Percentiles rank a stretch among this genome's conserved stretches.
phyloP scores from a whole-genome alignment of 495 filamentous ascomycete species.

The Parachaetomium inaequale region DNA sequence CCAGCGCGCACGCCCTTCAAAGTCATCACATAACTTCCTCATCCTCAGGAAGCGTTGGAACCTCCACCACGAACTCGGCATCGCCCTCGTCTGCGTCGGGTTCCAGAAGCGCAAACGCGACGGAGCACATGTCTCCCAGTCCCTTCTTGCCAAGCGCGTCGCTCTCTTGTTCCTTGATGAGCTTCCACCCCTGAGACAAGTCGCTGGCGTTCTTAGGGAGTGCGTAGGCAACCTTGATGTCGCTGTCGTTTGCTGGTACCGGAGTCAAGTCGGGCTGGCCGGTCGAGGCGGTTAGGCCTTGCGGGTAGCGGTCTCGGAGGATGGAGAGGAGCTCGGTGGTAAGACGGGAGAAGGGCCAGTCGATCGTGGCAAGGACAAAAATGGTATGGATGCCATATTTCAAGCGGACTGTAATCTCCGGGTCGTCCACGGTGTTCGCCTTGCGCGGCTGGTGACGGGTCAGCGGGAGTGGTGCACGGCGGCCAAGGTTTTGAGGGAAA shows the following conservation, averaged over 20 bases:
- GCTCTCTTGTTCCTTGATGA: conserved; percentile 30
- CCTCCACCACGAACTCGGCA: conserved; percentile 60
- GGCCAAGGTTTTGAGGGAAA: too few relatives aligned
- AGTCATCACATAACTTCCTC: conserved; percentile 18
- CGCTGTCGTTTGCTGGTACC: conserved; percentile 36
- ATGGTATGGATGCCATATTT: conserved; percentile 78
- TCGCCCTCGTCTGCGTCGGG: conserved; percentile 48
- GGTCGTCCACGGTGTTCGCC: conserved; percentile 27
- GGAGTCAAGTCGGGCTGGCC: conserved; percentile 23
- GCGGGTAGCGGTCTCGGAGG: conserved; percentile 46
- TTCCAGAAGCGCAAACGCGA: conserved; percentile 66
- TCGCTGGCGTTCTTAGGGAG: conserved; percentile 35
- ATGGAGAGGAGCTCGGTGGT: conserved; percentile 62
- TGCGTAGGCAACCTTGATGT: conserved; percentile 42
- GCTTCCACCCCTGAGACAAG: conserved; percentile 40
- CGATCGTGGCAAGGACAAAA: conserved; percentile 63
- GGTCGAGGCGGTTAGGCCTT: conserved; percentile 38
- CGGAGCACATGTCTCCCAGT: conserved; percentile 52
- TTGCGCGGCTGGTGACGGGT: background rate
- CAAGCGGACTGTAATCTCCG: conserved; percentile 65
- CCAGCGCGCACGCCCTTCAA: background rate
- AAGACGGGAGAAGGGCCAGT: conserved; percentile 56
- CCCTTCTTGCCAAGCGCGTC: conserved; percentile 39
- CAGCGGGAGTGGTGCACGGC: background rate
- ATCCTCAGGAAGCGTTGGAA: conserved; percentile 58